Evolutionary conservation across 1,284 basidiomycete genomes (phyloP).

Genomic region (Malassezia furfur): DNA sequence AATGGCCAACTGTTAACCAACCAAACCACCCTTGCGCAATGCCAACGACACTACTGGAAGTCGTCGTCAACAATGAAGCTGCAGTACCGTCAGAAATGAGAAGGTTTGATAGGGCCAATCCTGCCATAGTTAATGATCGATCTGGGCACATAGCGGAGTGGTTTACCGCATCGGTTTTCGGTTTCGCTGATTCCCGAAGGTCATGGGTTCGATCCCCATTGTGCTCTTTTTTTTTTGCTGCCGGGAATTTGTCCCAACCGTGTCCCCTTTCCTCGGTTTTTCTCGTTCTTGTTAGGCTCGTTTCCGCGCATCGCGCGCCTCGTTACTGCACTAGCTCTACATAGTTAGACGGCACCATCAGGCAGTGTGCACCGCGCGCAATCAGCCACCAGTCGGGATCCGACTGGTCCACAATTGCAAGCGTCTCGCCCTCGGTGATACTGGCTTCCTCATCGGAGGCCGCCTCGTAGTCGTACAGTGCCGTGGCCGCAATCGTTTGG

Average conservation of each 20-base stretch:
- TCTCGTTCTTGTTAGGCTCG: not conserved
- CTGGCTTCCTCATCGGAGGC: conserved; percentile 38
- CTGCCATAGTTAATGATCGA: not conserved
- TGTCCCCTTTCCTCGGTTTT: no score
- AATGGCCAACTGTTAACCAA: not conserved
- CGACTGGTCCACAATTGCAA: conserved; percentile 39
- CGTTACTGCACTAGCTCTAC: conserved; percentile 25
- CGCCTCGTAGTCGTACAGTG: conserved; percentile 43
- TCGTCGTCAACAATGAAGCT: not conserved
- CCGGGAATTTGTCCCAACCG: no score
- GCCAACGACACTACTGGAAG: conserved; percentile 5
- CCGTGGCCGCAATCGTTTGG: conserved; percentile 32
- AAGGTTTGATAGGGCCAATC: not conserved
- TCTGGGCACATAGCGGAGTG: conserved; percentile 21
- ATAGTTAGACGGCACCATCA: conserved; percentile 44
- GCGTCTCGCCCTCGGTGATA: conserved; percentile 32
- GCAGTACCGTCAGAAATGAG: not conserved
- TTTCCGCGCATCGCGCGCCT: no score
- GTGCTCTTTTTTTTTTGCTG: conserved; percentile 17
- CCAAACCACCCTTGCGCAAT: conserved; percentile 2
- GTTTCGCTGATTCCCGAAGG: conserved; percentile 20
- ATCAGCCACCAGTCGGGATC: conserved; percentile 47
- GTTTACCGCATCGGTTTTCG: conserved; percentile 24
- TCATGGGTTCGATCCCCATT: conserved; percentile 24
- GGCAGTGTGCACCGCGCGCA: conserved; percentile 26